Evolutionary conservation across 805 yeast genomes (phyloP).

Genomic region (Saturnispora gosingensis): DNA sequence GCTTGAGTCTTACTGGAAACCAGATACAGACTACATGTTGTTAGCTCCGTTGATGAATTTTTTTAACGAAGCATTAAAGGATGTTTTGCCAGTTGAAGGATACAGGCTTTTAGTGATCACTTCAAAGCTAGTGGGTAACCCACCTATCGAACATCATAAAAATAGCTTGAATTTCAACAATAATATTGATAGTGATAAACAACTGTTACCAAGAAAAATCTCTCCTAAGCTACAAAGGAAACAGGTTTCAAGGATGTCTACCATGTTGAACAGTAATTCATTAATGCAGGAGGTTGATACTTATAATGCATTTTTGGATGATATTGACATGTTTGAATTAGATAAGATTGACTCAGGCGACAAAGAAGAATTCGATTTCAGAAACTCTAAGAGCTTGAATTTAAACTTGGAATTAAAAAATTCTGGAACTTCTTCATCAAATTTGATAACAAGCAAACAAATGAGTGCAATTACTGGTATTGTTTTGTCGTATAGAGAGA

Average conservation of each 20-base stretch:
- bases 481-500: slow-evolving; percentile 43
- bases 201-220: slow-evolving; percentile 46
- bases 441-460: slow-evolving; percentile 31
- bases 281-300: slow-evolving; percentile 23
- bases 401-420: slow-evolving; percentile 24
- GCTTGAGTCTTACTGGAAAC: slow-evolving; percentile 88
- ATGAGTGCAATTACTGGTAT: slow-evolving; percentile 38
- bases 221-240: slow-evolving; percentile 27
- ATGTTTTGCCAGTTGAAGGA: slow-evolving; percentile 54
- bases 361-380: slow-evolving; percentile 6
- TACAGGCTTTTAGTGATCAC: slow-evolving; percentile 53
- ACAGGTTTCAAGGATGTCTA: slow-evolving; percentile 20
- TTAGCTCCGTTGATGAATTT: slow-evolving; percentile 68
- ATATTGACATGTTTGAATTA: slow-evolving; percentile 26
- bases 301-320: slow-evolving; percentile 26
- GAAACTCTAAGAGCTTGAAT: slow-evolving; percentile 22
- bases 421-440: slow-evolving; percentile 15
- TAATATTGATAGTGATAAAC: slow-evolving; percentile 31
- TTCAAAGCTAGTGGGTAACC: slow-evolving; percentile 47
- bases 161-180: slow-evolving; percentile 26
- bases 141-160: slow-evolving; percentile 36
- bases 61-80: slow-evolving; percentile 67
- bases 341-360: slow-evolving; percentile 16
- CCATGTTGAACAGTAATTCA: slow-evolving; percentile 12
- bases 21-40: slow-evolving; percentile 45